Conservation (phyloP, 2,329 filamentous ascomycete genomes). For the Monosporascus sp. region DNA sequence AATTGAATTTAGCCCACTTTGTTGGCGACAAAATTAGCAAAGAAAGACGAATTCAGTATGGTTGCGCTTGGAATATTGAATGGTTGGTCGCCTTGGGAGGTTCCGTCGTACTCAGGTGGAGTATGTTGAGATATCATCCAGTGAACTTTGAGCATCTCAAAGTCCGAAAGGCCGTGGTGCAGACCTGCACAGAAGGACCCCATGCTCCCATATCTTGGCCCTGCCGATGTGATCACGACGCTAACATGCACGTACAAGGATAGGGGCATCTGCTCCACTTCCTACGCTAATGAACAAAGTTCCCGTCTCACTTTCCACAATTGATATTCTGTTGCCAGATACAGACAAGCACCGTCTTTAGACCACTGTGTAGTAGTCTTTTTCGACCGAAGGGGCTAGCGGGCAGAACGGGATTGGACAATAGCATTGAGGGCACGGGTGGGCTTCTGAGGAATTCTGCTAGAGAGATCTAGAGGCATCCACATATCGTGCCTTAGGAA, state of each 20-base stretch:
- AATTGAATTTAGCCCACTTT: background rate
- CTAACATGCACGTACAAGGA: background rate
- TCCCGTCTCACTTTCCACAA: background rate
- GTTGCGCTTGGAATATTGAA: background rate
- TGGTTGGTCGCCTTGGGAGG: background rate
- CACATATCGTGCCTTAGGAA: too few relatives aligned
- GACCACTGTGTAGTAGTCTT: too few relatives aligned
- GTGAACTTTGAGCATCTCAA: background rate
- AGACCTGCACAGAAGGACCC: background rate
- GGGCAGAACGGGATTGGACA: too few relatives aligned
- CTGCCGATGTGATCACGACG: background rate
- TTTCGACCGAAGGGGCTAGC: too few relatives aligned
- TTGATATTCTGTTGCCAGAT: background rate
- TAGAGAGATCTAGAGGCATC: too few relatives aligned
- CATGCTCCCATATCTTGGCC: background rate
- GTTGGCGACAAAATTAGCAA: constrained; percentile 1
- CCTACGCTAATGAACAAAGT: background rate
- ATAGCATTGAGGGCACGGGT: too few relatives aligned
- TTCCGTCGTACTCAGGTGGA: background rate
- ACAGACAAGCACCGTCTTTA: background rate
- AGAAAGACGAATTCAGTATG: background rate
- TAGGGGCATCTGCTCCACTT: background rate
- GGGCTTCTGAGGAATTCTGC: too few relatives aligned
- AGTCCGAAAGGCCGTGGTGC: background rate
- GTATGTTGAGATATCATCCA: background rate